Base-by-base conservation (phyloP, 2,329 filamentous ascomycete genomes). In the Septoria petroselini region DNA sequence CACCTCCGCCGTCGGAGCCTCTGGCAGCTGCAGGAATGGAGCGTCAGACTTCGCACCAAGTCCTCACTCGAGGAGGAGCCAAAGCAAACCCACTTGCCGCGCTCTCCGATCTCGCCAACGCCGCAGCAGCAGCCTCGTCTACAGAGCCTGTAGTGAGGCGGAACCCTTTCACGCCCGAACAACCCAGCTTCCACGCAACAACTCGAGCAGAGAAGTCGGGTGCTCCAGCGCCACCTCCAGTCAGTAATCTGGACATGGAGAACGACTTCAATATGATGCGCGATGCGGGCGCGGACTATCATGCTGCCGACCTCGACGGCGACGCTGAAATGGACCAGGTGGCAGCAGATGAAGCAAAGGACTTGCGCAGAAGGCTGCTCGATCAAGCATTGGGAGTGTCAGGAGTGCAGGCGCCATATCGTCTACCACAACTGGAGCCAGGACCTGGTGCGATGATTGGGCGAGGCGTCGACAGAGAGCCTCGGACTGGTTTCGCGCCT, bases 11-110 rank as follows among this genome's bases (percentile, higher is more conserved):
- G 14, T 53, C 58, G 17, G 54, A 62, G 41, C 58, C 58, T 23
- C 55, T 61, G 39, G 55, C 61, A n/a, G 57, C 55, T 14, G 58
- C 61, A 3, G 80, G 81, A 46, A 84, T 84, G 81, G 76, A 79
- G 42, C 77, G 82, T 31, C 79, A 79, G 9, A 73, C 78, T 15
- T 81, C 79, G 35, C 70, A 79, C 67, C 68, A 84, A 73, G 63
- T 79, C 66, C 34, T 80, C 72, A 76, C 72, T 4, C 76, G 75
- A 46, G 76, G 75, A 47, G 66, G 62, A 19, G 62, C 64, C 67
- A 73, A 54, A 62, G 72, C 58, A 70, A 79, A 65, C 70, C 77
- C 55, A 72, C 75, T 68, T 11, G 63, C 65, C 25, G 74, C 78
- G 5, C 71, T 84, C 33, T 76, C 75, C 9, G 78, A 82, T 53